Conservation (phyloP, 768 basidiomycete genomes). For the Coprinellus aureogranulatus region DNA sequence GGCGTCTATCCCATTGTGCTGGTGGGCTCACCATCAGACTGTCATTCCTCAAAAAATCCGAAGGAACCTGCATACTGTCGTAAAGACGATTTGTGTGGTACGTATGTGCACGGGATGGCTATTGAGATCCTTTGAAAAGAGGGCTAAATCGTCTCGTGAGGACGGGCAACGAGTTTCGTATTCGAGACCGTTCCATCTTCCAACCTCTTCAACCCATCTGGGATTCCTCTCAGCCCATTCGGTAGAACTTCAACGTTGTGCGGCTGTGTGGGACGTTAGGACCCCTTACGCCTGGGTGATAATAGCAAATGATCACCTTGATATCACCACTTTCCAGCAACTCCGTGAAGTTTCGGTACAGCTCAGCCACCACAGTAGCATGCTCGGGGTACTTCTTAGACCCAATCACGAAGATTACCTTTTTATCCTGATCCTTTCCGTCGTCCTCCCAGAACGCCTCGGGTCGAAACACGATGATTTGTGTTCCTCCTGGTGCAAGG, state of each 20-base stretch:
- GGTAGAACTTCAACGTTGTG: conserved; percentile 36
- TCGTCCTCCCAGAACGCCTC: conserved; percentile 30
- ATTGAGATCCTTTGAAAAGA: conserved; percentile 29
- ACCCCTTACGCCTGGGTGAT: too few species aligned
- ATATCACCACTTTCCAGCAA: conserved; percentile 32
- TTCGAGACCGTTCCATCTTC: conserved; percentile 39
- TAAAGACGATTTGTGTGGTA: too few species aligned
- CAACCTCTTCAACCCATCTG: conserved; percentile 39
- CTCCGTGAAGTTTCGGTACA: conserved; percentile 22
- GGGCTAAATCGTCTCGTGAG: conserved; percentile 35
- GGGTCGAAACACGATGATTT: conserved; percentile 11
- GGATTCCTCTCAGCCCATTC: conserved; percentile 43
- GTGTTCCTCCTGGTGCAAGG: conserved; percentile 33
- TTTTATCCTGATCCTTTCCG: conserved; percentile 2
- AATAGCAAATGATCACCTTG: conserved; percentile 23
- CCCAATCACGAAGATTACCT: conserved; percentile 15
- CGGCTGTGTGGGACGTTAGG: too few species aligned
- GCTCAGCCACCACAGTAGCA: conserved; percentile 14
- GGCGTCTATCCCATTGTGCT: conserved; percentile 45
- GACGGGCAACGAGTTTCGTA: conserved; percentile 40
- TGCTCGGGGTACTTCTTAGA: conserved; percentile 22
- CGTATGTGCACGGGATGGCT: conserved; percentile 19
- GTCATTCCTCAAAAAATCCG: too few species aligned
- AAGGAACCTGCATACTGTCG: too few species aligned
- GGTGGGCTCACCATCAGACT: not conserved